phyloP scores from a whole-genome alignment of 768 basidiomycete species.

The Pleurotus platypus region DNA sequence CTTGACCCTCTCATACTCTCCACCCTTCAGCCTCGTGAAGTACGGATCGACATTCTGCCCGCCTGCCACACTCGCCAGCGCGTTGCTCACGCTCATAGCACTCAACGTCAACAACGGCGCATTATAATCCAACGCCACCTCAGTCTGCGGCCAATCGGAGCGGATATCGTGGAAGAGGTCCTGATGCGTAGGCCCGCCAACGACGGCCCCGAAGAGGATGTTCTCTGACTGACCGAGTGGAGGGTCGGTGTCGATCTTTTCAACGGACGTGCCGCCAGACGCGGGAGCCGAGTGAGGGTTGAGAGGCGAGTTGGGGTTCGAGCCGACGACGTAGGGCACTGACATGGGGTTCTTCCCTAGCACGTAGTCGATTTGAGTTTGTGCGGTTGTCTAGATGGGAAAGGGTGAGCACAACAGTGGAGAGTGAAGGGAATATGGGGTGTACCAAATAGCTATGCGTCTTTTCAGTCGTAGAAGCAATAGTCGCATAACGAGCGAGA shows the following conservation, averaged over 20 bases:
- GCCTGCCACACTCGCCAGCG: constrained; percentile 1
- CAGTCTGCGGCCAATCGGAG: constrained; percentile 86
- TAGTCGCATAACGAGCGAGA: constrained; percentile 68
- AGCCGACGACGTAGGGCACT: constrained; percentile 83
- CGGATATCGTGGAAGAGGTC: constrained; percentile 85
- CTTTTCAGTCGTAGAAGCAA: constrained; percentile 62
- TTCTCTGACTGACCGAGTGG: constrained; percentile 54
- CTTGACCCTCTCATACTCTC: constrained; percentile 56
- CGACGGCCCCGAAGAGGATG: constrained; percentile 81
- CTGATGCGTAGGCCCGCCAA: constrained; percentile 79
- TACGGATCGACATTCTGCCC: constrained; percentile 63
- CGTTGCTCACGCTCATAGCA: constrained; percentile 68
- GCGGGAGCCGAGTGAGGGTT: constrained; percentile 93
- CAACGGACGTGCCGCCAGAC: constrained; percentile 74
- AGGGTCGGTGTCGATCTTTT: constrained; percentile 68
- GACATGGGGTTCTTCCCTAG: constrained; percentile 91
- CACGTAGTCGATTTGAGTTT: constrained; percentile 74
- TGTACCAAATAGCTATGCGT: constrained; percentile 56
- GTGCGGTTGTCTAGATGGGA: constrained; percentile 57
- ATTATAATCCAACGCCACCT: constrained; percentile 89
- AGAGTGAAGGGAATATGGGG: neutral
- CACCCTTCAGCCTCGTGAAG: constrained; percentile 68
- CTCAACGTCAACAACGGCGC: constrained; percentile 86
- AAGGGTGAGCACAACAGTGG: constrained; percentile 5
- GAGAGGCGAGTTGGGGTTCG: constrained; percentile 84